These are phyloP conservation scores for Clonostachys rhizophaga DNA, from an alignment of 2,329 filamentous ascomycete genomes.

Conservation along the genomic window DNA sequence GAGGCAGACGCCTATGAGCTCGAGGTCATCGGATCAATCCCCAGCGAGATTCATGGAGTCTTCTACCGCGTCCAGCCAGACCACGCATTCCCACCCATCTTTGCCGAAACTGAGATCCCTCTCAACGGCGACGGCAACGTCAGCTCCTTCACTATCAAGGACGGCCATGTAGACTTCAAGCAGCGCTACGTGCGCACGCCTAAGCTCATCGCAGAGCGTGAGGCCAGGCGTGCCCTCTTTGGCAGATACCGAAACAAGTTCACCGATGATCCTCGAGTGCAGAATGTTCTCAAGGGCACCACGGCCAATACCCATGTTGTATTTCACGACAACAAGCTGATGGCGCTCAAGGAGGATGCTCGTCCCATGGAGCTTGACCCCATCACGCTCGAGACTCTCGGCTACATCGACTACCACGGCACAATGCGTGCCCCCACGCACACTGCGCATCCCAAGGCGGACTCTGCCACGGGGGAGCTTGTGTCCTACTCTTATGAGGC, in stretches of 20 bases:
- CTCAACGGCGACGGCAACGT: conserved; percentile 32
- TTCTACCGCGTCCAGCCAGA: conserved; percentile 6
- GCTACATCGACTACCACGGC: conserved; percentile 32
- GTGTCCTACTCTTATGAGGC: conserved; percentile 34
- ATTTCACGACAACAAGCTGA: conserved; percentile 38
- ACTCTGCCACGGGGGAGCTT: conserved; percentile 30
- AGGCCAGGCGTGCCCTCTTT: conserved; percentile 20
- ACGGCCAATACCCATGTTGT: conserved; percentile 47
- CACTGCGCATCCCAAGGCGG: conserved; percentile 35
- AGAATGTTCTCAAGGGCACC: conserved; percentile 26
- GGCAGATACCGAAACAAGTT: conserved; percentile 32
- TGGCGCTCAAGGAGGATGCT: conserved; percentile 42
- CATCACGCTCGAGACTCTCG: conserved; percentile 31
- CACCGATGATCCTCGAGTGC: conserved; percentile 26
- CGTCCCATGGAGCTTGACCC: conserved; percentile 34
- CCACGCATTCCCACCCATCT: neutral
- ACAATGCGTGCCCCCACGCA: conserved; percentile 28
- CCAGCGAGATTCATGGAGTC: conserved; percentile 8
- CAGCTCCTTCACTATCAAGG: conserved; percentile 22
- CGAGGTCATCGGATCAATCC: conserved; percentile 8
- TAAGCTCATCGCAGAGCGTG: conserved; percentile 20
- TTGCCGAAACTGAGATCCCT: conserved; percentile 3
- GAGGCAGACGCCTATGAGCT: conserved; percentile 7
- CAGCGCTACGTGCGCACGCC: conserved; percentile 6
- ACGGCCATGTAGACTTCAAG: conserved; percentile 21